Evolutionary conservation across 2,329 filamentous ascomycete genomes (phyloP).

Genomic region (Curvularia hawaiiensis): DNA sequence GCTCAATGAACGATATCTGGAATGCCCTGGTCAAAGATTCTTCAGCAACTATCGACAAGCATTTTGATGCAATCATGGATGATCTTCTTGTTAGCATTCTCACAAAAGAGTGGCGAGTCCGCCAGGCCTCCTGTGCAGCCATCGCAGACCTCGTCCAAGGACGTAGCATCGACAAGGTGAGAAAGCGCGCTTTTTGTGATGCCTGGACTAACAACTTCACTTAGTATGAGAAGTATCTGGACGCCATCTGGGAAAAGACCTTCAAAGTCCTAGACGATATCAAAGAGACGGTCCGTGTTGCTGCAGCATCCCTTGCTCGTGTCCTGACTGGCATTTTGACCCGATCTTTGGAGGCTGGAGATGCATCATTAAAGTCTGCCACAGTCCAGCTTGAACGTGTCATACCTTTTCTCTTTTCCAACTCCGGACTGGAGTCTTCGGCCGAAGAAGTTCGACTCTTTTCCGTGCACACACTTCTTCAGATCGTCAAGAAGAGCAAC

Average conservation of each 20-base stretch:
- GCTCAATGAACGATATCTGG: slow-evolving; percentile 98
- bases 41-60: slow-evolving; percentile 71
- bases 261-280: slow-evolving; percentile 96
- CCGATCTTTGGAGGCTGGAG: slow-evolving; percentile 80
- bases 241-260: slow-evolving; percentile 81
- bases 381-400: slow-evolving; percentile 83
- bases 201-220: slow-evolving; percentile 11
- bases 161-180: slow-evolving; percentile 59
- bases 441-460: slow-evolving; percentile 88
- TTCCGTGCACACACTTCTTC: slow-evolving; percentile 77
- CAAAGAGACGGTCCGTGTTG: slow-evolving; percentile 83
- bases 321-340: slow-evolving; percentile 84
- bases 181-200: not conserved
- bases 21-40: slow-evolving; percentile 92
- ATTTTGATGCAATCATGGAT: slow-evolving; percentile 88
- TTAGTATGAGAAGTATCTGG: slow-evolving; percentile 81
- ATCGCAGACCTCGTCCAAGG: slow-evolving; percentile 88
- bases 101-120: slow-evolving; percentile 89
- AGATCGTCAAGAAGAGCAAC: slow-evolving; percentile 84
- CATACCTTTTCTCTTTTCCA: slow-evolving; percentile 86
- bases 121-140: slow-evolving; percentile 90
- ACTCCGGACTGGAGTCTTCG: slow-evolving; percentile 85
- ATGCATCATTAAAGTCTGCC: slow-evolving; percentile 68
- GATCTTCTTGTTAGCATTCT: slow-evolving; percentile 86
- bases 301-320: slow-evolving; percentile 82